Percentiles rank a stretch among this genome's conserved stretches.
Conservation (phyloP, 495 filamentous ascomycete genomes). For the Xylaria telfairii region DNA sequence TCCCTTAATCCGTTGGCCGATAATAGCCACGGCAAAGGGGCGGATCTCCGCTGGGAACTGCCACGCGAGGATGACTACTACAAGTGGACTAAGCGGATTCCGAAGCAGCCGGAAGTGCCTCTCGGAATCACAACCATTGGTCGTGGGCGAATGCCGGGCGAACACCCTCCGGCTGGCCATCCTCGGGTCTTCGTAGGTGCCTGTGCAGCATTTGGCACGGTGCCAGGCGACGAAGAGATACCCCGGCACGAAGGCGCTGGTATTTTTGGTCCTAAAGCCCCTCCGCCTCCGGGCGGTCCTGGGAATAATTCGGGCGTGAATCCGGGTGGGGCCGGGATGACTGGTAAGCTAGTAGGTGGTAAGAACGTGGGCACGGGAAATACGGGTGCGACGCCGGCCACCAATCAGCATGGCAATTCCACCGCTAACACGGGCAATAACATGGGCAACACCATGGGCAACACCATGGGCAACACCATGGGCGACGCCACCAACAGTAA, state of each 20-base stretch:
- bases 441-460: neutral
- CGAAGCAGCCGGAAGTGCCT: slow-evolving; percentile 24
- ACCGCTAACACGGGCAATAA: neutral
- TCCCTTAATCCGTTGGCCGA: neutral
- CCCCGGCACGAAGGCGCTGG: neutral
- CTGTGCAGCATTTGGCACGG: neutral
- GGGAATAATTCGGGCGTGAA: neutral
- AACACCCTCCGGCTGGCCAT: slow-evolving; percentile 15
- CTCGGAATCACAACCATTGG: slow-evolving; percentile 19
- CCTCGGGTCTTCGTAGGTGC: slow-evolving; percentile 33
- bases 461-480: neutral
- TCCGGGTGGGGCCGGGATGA: neutral
- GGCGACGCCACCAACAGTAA: neutral
- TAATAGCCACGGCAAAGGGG: slow-evolving; percentile 17
- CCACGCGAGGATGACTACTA: slow-evolving; percentile 10
- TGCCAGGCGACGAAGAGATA: neutral
- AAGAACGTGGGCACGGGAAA: neutral
- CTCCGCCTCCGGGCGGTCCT: neutral
- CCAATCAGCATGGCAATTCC: neutral
- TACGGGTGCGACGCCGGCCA: neutral
- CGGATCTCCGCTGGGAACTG: neutral
- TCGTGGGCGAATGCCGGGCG: slow-evolving; percentile 28
- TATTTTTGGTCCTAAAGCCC: neutral
- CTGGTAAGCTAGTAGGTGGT: neutral
- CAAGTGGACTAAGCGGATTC: slow-evolving; percentile 20